phyloP scores from a whole-genome alignment of 768 basidiomycete genomes.

The Rickenella mellea region DNA sequence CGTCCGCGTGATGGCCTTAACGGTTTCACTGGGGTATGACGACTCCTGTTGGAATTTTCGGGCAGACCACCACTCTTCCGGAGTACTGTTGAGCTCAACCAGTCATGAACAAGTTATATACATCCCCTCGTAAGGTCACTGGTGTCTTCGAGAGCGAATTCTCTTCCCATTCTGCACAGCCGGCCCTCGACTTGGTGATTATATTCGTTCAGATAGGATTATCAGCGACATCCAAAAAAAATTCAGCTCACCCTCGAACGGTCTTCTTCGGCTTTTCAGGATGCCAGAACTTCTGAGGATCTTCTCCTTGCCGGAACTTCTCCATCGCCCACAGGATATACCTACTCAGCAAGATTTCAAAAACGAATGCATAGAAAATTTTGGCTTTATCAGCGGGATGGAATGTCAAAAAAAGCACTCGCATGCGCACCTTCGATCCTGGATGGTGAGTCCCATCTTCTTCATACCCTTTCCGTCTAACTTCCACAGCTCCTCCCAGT shows the following conservation, averaged over 20 bases:
- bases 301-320: constrained; percentile 54
- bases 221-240: background rate
- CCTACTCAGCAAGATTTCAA: constrained; percentile 25
- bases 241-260: constrained; percentile 53
- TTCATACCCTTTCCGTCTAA: constrained; percentile 47
- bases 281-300: constrained; percentile 54
- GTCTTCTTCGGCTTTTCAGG: constrained; percentile 64
- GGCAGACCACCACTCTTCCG: too few relatives aligned
- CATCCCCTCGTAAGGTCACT: too few relatives aligned
- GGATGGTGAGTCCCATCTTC: constrained; percentile 53
- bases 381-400: background rate
- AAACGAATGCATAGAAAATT: background rate
- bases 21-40: too few relatives aligned
- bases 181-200: constrained; percentile 77
- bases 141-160: constrained; percentile 54
- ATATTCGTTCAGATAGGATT: too few relatives aligned
- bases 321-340: constrained; percentile 84
- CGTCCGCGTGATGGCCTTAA: too few relatives aligned
- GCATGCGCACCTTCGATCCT: constrained; percentile 56
- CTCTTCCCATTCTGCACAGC: constrained; percentile 65
- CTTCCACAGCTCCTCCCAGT: constrained; percentile 72
- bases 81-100: too few relatives aligned
- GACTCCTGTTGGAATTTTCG: too few relatives aligned
- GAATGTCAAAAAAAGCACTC: background rate
- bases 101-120: too few relatives aligned